Percentiles rank a stretch among this genome's conserved stretches.
Evolutionary conservation across 2,329 filamentous ascomycete species (phyloP).

Genomic region (Helotiales sp.): DNA sequence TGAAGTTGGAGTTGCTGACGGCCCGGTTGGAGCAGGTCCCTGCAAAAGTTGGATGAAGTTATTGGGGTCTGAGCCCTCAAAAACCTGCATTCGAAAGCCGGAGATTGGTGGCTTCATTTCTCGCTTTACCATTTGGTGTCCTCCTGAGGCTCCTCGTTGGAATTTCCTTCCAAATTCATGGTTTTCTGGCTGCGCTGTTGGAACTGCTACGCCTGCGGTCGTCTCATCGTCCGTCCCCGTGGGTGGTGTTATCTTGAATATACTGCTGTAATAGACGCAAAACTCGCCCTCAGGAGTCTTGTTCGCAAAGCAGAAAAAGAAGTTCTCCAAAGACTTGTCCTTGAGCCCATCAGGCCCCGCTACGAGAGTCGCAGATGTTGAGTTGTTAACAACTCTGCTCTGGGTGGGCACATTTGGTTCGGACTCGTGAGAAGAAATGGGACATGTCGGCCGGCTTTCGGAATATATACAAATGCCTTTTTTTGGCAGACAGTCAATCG

Average conservation of each 20-base stretch:
- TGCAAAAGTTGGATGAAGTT: neutral
- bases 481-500: too few species aligned
- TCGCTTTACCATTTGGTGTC: neutral
- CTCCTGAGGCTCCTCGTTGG: neutral
- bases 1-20: neutral
- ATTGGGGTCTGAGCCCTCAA: neutral
- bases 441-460: neutral
- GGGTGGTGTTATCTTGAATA: neutral
- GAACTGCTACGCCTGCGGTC: neutral
- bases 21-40: too few species aligned
- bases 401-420: neutral
- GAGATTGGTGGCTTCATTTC: neutral
- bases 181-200: neutral
- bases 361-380: neutral
- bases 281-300: neutral
- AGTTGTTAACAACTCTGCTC: neutral
- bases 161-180: neutral
- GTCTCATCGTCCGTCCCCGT: neutral
- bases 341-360: neutral
- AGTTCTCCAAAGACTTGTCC: neutral
- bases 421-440: too few species aligned
- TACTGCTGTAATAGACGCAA: constrained; percentile 11
- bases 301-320: constrained; percentile 16
- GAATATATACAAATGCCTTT: neutral
- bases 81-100: neutral